Base-by-base conservation (phyloP, 768 basidiomycete species). In the Agrocybe pediades region DNA sequence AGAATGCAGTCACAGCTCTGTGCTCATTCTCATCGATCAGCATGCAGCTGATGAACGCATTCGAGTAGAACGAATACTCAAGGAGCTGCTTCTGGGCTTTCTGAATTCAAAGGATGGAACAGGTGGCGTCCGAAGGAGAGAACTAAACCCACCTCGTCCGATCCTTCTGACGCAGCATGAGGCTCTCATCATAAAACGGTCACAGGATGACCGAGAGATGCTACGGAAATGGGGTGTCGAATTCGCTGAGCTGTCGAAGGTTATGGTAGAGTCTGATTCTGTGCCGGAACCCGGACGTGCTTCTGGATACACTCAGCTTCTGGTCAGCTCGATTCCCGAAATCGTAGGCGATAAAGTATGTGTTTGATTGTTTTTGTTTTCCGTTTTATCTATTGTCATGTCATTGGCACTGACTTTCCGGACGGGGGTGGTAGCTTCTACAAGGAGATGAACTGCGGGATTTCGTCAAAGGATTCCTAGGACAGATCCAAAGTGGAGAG, bases 1-100 rank as follows among this genome's bases (percentile, higher is more conserved):
- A 51, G n/a, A n/a, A n/a, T n/a, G n/a, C n/a, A n/a, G n/a, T n/a
- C n/a, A n/a, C n/a, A 49, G 51, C 45, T 59, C 69, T 43, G 58
- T 67, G 24, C 79, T 98, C 25, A 75, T 96, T 26, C 78, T 98
- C 47, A 79, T 99, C 43, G 97, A 99, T 73, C 97, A 99, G 68
- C 97, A 99, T 67, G 97, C 97, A 11, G 96, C 95, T n/a, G 93
- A 97, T 65, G 97, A 99, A 70, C 86, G 97, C 19, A 75, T 98
- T 41, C 85, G 95, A 19, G 92, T 98, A 54, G 97, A 99, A 71
- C 71, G 74, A 23, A 89, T 92, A 67, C 77, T 96, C 60, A 79
- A 77, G 57, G 82, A 84, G 43, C 65, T 94, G n/a, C 94, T 92
- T 70, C 66, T 76, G 43, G 86, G 85, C 13, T 93, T 83, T 67